A percentile compares a stretch with the other conserved stretches of the same genome.
These are phyloP conservation scores for Starmera dryadoides DNA, from an alignment of 805 yeast species.

Conservation along the genomic window DNA sequence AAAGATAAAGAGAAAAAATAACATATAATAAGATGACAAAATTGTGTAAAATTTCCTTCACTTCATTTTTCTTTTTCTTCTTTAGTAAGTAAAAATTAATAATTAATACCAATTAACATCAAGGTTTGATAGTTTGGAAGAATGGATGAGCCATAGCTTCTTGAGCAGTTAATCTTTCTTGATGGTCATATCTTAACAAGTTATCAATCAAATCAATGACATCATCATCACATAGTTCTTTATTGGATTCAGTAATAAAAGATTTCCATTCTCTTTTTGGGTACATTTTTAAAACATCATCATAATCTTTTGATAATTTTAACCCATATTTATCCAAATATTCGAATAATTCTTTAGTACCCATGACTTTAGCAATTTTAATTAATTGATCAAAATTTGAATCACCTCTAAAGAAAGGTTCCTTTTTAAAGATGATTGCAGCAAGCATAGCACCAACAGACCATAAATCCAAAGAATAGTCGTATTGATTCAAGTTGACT, in stretches of 20 bases:
- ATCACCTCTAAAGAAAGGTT: conserved; percentile 88
- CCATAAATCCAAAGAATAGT: conserved; percentile 90
- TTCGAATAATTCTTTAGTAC: conserved; percentile 68
- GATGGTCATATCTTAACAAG: conserved; percentile 79
- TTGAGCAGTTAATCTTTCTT: conserved; percentile 78
- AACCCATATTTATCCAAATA: conserved; percentile 70
- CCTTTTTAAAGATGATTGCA: conserved; percentile 82
- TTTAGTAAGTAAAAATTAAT: too few relatives aligned
- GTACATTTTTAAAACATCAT: conserved; percentile 62
- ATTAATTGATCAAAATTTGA: conserved; percentile 88
- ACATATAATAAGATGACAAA: too few relatives aligned
- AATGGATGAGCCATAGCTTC: conserved; percentile 75
- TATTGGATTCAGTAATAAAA: conserved; percentile 66
- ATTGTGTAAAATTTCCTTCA: too few relatives aligned
- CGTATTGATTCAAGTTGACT: conserved; percentile 81
- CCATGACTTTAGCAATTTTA: conserved; percentile 81
- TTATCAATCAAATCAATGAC: conserved; percentile 77
- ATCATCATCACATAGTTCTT: conserved; percentile 59
- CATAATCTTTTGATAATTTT: conserved; percentile 66
- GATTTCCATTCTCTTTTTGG: conserved; percentile 82
- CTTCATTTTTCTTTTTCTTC: too few relatives aligned
- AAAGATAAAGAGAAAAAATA: too few relatives aligned
- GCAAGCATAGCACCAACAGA: conserved; percentile 92
- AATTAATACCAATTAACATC: too few relatives aligned
- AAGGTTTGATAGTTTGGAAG: conserved; percentile 14